These are phyloP conservation scores for Euphorbia schlechtendalii DNA, from an alignment of 441 rosid genomes.

Conservation along the genomic window DNA sequence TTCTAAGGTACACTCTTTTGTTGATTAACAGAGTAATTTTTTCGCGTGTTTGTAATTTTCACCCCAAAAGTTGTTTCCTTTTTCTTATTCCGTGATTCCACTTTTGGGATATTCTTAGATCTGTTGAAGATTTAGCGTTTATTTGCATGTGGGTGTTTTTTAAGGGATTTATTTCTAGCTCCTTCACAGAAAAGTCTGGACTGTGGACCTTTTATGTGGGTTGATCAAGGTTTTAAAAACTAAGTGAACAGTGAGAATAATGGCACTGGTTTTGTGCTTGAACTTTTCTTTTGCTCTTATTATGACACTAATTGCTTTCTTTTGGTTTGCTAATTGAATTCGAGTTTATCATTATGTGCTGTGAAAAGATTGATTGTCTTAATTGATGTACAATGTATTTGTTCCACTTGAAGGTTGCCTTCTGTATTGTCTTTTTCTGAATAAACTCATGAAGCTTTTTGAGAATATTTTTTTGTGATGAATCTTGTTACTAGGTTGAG, in stretches of 20 bases:
- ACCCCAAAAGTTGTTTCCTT: slow-evolving; percentile 17
- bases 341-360: no score
- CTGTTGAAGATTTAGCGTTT: slow-evolving; percentile 12
- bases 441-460: not conserved
- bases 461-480: not conserved
- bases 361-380: no score
- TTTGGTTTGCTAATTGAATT: no score
- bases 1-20: slow-evolving; percentile 10
- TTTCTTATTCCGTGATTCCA: not conserved
- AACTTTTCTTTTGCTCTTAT: not conserved
- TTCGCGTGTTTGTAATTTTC: slow-evolving; percentile 4
- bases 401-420: not conserved
- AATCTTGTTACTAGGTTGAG: slow-evolving; percentile 5
- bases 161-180: not conserved
- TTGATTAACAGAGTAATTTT: no score
- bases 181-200: not conserved
- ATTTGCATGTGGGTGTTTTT: slow-evolving; percentile 9
- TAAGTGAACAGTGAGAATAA: not conserved
- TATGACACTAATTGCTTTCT: not conserved
- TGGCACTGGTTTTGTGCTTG: not conserved
- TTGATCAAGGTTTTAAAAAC: no score
- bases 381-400: no score
- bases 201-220: not conserved
- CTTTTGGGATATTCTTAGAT: slow-evolving; percentile 30
- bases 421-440: not conserved